Conservation (phyloP, 2,329 filamentous ascomycete genomes). For the Gyromitra esculenta region DNA sequence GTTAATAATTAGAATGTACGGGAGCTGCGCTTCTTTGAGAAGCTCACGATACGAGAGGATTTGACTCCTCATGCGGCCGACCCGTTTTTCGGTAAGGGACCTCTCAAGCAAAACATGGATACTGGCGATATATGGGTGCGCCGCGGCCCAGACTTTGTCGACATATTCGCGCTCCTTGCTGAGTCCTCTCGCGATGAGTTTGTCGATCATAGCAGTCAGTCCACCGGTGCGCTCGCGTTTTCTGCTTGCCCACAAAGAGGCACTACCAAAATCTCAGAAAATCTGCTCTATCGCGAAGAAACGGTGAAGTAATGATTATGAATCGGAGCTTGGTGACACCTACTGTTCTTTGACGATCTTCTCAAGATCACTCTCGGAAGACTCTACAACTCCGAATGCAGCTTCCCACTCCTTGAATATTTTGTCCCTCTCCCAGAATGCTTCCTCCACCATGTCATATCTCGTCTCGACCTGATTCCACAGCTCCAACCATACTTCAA, state of each 20-base stretch:
- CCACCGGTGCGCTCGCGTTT: neutral
- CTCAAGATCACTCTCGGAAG: neutral
- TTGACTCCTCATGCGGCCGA: neutral
- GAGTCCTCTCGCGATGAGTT: slow-evolving; percentile 1
- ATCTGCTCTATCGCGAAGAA: neutral
- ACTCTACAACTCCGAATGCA: neutral
- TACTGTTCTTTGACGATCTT: neutral
- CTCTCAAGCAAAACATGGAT: too few relatives aligned
- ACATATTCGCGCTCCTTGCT: neutral
- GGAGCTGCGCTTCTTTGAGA: neutral
- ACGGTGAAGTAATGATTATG: neutral
- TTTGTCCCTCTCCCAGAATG: neutral
- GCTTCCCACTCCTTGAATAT: neutral
- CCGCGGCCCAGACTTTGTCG: neutral
- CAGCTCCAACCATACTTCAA: slow-evolving; percentile 2
- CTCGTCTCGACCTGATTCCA: slow-evolving; percentile 13
- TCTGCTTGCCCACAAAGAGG: neutral
- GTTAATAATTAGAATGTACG: neutral
- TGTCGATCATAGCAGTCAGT: neutral
- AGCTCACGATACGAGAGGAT: neutral
- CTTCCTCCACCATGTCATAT: neutral
- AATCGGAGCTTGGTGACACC: neutral
- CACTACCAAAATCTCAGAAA: neutral
- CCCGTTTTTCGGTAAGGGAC: neutral
- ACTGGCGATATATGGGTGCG: neutral